A percentile compares a stretch with the other conserved stretches of the same genome.
phyloP scores from a whole-genome alignment of 441 rosid genomes.

The Gossypium laxum region DNA sequence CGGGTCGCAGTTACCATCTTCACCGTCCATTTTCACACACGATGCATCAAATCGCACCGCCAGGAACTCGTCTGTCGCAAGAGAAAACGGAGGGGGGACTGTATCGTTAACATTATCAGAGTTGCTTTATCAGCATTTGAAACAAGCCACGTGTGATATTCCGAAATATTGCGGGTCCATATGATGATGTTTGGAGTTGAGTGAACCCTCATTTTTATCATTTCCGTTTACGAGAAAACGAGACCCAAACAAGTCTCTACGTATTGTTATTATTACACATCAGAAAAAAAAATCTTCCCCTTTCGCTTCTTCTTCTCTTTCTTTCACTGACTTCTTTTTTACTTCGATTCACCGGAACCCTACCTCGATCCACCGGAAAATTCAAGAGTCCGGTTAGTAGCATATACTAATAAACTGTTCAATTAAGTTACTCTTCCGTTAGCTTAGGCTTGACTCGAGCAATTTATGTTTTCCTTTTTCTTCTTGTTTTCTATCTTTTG shows the following conservation, averaged over 20 bases:
- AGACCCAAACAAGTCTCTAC: not conserved
- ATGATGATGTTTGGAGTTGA: conserved; percentile 16
- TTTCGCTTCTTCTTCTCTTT: not conserved
- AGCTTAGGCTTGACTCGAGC: not conserved
- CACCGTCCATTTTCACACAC: not conserved
- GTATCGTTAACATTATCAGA: not conserved
- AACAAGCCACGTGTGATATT: conserved; percentile 24
- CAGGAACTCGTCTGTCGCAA: conserved; percentile 4
- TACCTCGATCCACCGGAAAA: conserved; percentile 37
- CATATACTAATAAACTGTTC: not conserved
- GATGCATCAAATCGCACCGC: not conserved
- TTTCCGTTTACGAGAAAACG: conserved; percentile 15
- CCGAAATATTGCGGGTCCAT: conserved; percentile 15
- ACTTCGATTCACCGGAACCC: conserved; percentile 44
- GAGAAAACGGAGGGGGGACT: not conserved
- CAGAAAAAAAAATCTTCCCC: not conserved
- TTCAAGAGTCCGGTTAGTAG: conserved; percentile 30
- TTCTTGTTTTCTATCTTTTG: not conserved
- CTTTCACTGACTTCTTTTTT: not conserved
- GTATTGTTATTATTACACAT: not conserved
- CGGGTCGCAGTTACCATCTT: conserved; percentile 13
- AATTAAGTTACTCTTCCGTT: conserved; percentile 3
- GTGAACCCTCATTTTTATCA: conserved; percentile 1
- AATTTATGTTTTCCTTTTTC: not conserved
- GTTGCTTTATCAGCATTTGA: conserved; percentile 3